These are phyloP conservation scores for Cocos nucifera DNA, from an alignment of 176 grass and related monocot genomes.

Conservation along the genomic window DNA sequence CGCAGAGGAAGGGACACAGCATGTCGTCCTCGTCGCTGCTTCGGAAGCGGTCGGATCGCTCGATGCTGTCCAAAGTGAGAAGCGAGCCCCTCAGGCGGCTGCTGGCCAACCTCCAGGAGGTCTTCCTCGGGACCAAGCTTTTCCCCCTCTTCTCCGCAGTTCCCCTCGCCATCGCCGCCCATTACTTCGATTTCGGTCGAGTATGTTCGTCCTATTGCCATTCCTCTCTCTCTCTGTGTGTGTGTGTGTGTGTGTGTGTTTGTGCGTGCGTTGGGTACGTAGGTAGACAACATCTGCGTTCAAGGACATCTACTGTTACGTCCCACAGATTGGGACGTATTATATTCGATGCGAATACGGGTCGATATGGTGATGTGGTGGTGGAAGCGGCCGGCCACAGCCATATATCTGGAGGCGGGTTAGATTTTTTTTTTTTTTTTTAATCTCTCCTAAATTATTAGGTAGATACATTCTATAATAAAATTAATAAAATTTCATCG, in stretches of 20 bases:
- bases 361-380: no score
- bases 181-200: conserved; percentile 18
- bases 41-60: neutral
- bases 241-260: fast-evolving
- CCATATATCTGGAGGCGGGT: no score
- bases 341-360: no score
- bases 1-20: no score
- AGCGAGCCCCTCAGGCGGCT: neutral
- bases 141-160: conserved; percentile 53
- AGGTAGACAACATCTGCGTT: neutral
- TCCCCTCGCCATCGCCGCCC: conserved; percentile 41
- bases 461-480: no score
- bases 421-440: no score
- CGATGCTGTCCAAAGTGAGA: neutral
- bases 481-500: no score
- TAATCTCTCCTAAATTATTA: no score
- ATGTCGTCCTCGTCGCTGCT: conserved; percentile 8
- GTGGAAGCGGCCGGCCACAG: no score
- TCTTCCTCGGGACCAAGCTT: conserved; percentile 49
- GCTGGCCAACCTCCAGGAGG: conserved; percentile 34
- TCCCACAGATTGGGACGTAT: no score
- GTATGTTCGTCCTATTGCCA: conserved; percentile 14
- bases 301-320: no score
- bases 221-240: neutral
- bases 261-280: neutral